Conservation (phyloP, 2,329 filamentous ascomycete genomes). For the Fusarium mundagurra region DNA sequence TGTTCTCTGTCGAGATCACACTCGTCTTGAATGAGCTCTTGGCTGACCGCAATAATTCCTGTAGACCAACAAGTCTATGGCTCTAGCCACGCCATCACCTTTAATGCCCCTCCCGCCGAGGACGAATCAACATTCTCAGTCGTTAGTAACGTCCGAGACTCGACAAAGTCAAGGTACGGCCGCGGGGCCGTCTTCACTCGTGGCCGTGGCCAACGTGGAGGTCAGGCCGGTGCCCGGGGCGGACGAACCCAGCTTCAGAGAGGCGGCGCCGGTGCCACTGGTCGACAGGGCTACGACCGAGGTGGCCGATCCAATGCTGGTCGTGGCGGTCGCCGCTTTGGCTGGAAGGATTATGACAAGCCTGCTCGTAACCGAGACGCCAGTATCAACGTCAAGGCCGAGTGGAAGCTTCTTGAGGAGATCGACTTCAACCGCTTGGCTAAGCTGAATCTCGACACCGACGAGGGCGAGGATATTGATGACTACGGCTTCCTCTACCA, state of each 20-base stretch:
- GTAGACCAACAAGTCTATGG: slow-evolving; percentile 97
- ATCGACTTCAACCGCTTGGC: slow-evolving; percentile 96
- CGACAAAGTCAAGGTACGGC: slow-evolving; percentile 85
- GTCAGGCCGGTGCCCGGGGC: slow-evolving; percentile 71
- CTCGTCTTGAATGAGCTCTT: slow-evolving; percentile 1
- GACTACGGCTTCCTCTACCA: slow-evolving; percentile 98
- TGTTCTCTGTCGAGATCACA: background rate
- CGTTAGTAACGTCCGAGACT: slow-evolving; percentile 92
- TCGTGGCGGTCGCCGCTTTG: slow-evolving; percentile 85
- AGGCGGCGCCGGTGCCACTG: slow-evolving; percentile 68
- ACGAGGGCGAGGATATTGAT: slow-evolving; percentile 94
- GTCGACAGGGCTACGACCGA: slow-evolving; percentile 71
- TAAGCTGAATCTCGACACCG: slow-evolving; percentile 95
- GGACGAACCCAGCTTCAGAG: slow-evolving; percentile 74
- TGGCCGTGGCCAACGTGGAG: slow-evolving; percentile 79
- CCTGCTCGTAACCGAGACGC: slow-evolving; percentile 95
- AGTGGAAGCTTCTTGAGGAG: slow-evolving; percentile 96
- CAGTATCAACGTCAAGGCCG: slow-evolving; percentile 93
- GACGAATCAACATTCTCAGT: slow-evolving; percentile 98
- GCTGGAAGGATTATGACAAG: slow-evolving; percentile 99
- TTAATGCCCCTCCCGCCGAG: slow-evolving; percentile 90
- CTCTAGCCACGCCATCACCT: slow-evolving; percentile 84
- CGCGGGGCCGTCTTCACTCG: slow-evolving; percentile 92
- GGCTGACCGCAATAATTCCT: slow-evolving; percentile 9
- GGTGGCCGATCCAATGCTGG: slow-evolving; percentile 75